Percentiles rank a stretch among this genome's conserved stretches.
These are phyloP conservation scores for Cryptosporidium viatorum DNA, from an alignment of 169 alveolate species.

Conservation along the genomic window DNA sequence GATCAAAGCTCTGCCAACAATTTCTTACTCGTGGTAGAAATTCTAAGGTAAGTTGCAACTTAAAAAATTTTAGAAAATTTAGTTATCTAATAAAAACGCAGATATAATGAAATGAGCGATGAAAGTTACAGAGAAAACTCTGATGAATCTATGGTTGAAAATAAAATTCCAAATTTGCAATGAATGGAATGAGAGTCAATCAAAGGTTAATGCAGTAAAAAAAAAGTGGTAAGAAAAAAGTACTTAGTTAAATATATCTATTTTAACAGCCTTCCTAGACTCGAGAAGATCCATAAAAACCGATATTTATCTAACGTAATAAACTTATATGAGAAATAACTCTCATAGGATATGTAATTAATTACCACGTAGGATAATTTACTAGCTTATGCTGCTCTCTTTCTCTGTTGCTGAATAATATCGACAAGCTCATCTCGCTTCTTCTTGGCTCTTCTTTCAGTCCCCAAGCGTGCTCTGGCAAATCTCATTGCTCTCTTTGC, in stretches of 20 bases:
- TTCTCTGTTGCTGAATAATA: slow-evolving; percentile 91
- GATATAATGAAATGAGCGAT: slow-evolving; percentile 60
- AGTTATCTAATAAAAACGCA: background rate
- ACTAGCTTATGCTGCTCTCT: slow-evolving; percentile 79
- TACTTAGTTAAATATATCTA: background rate
- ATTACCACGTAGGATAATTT: background rate
- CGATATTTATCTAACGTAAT: background rate
- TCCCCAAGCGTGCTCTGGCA: slow-evolving; percentile 98
- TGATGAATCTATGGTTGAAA: background rate
- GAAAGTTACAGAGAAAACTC: slow-evolving; percentile 28
- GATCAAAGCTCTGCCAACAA: slow-evolving; percentile 60
- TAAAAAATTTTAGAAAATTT: background rate
- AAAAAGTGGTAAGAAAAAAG: background rate
- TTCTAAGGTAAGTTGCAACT: slow-evolving; percentile 28
- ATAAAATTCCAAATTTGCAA: slow-evolving; percentile 13
- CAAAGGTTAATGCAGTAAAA: background rate
- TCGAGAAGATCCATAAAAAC: background rate
- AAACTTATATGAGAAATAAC: background rate
- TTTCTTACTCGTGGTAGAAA: slow-evolving; percentile 45
- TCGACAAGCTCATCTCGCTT: slow-evolving; percentile 93
- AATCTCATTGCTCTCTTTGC: slow-evolving; percentile 97
- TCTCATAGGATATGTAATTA: slow-evolving; percentile 3
- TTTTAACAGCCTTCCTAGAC: background rate
- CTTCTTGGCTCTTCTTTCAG: slow-evolving; percentile 98
- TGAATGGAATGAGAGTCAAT: background rate